Evolutionary conservation across 306 rosid species (phyloP).

Genomic region (Cercis canadensis): DNA sequence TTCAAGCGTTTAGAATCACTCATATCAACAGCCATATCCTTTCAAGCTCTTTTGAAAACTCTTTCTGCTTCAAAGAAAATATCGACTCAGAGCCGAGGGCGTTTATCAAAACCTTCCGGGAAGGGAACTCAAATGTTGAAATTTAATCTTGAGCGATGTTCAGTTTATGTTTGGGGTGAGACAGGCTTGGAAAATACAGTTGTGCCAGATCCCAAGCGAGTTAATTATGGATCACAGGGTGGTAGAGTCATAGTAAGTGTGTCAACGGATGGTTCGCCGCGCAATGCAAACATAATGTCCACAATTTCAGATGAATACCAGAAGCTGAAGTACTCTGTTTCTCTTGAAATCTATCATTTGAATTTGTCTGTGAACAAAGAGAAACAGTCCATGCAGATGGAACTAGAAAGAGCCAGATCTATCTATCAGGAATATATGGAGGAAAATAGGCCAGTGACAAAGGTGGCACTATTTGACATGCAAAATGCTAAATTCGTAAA

Average conservation of each 20-base stretch:
- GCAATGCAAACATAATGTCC: constrained; percentile 79
- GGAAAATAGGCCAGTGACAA: constrained; percentile 65
- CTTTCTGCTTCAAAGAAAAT: constrained; percentile 69
- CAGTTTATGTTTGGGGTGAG: constrained; percentile 78
- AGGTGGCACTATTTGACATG: constrained; percentile 84
- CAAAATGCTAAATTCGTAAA: constrained; percentile 95
- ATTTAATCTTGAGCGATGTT: constrained; percentile 83
- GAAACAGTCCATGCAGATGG: constrained; percentile 86
- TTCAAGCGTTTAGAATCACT: constrained; percentile 87
- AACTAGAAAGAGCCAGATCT: constrained; percentile 92
- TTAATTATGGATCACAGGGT: constrained; percentile 96
- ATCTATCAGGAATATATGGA: constrained; percentile 82
- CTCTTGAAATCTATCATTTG: constrained; percentile 87
- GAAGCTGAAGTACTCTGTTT: constrained; percentile 72
- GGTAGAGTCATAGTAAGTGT: constrained; percentile 72
- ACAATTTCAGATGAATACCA: constrained; percentile 64
- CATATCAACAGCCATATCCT: constrained; percentile 75
- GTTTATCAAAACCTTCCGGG: constrained; percentile 70
- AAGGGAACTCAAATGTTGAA: constrained; percentile 81
- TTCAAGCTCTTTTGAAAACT: constrained; percentile 72
- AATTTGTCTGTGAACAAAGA: constrained; percentile 85
- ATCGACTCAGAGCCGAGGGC: constrained; percentile 62
- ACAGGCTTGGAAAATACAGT: constrained; percentile 70
- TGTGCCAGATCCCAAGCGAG: constrained; percentile 92
- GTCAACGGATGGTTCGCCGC: constrained; percentile 84